These are phyloP conservation scores for Eucalyptus cloeziana DNA, from an alignment of 345 rosid genomes.

Conservation along the genomic window DNA sequence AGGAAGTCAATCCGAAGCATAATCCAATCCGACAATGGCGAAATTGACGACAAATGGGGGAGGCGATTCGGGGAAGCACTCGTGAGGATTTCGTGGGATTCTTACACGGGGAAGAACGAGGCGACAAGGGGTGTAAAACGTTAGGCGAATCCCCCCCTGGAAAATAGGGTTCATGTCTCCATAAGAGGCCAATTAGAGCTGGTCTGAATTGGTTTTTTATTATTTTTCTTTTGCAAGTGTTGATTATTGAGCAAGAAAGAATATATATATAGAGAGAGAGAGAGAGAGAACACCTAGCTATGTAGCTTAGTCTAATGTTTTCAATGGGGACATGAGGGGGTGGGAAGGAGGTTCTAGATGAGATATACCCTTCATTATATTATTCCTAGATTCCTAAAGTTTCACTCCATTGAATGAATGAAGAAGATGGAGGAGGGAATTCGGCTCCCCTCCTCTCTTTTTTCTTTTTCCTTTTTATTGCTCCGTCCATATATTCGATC, in stretches of 20 bases:
- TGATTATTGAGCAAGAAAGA: conserved; percentile 7
- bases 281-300: neutral
- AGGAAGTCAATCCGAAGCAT: neutral
- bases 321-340: neutral
- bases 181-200: conserved; percentile 18
- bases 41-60: neutral
- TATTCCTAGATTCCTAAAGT: neutral
- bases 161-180: conserved; percentile 31
- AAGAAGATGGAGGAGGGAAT: neutral
- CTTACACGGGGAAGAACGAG: neutral
- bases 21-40: neutral
- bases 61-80: neutral
- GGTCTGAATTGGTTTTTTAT: neutral
- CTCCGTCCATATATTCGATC: neutral
- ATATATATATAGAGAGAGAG: neutral
- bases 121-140: neutral
- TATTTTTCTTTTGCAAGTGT: neutral
- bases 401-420: neutral
- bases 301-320: neutral
- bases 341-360: neutral
- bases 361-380: neutral
- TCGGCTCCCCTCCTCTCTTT: neutral
- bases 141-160: neutral
- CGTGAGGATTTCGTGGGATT: neutral
- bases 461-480: neutral